Base-by-base conservation (phyloP, 192 early-diverging fungal species). In the Coemansia brasiliensis region DNA sequence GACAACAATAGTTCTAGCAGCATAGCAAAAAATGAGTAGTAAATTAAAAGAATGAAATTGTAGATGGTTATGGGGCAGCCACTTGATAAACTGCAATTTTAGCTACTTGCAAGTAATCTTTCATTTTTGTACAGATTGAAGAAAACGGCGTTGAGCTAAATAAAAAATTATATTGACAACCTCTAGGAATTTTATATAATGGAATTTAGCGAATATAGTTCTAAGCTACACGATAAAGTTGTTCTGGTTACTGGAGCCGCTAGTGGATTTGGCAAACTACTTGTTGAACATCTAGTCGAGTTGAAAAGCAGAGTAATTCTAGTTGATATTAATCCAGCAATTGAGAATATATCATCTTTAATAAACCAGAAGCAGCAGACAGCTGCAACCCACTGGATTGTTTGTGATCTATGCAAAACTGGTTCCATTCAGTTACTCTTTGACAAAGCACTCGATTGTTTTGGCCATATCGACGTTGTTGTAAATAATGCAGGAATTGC, bases 401-500 rank as follows among this genome's bases (percentile, higher is more conserved):
- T 69, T 9, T 72, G 74, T 60, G 82, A 86, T 39, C 72, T 85
- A 22, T 75, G 81, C 29, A 45, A 76, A 17, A 16, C 15, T 26
- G 18, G 13, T 13, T 21, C 45, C 5, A 48, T 48, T 21, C 66
- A 72, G 17, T 43, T 13, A 6, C 65, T 71, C 13, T 81, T 86
- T 49, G 58, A 79, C 6, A 59, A 66, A 1, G 80, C 83, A 8
- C 48, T 83, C 13, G 46, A 70, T 3, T 52, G 64, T 17, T 90
- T 86, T 62, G 86, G 86, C 10, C 44, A 64, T 5, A 51, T 88
- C 27, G 82, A 86, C 17, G 77, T 86, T 48, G 53, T 86, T 12
- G 74, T 83, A 22, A 87, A 87, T 53, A 87, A 87, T 27, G 86
- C 86, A 21, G 86, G 86, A 0, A 83, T 86, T 27, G 80, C 79